Evolutionary conservation across 164 flowering plant genomes (phyloP), one percentile per base, ranked within the genome.

Genomic region (Buxus sempervirens): DNA sequence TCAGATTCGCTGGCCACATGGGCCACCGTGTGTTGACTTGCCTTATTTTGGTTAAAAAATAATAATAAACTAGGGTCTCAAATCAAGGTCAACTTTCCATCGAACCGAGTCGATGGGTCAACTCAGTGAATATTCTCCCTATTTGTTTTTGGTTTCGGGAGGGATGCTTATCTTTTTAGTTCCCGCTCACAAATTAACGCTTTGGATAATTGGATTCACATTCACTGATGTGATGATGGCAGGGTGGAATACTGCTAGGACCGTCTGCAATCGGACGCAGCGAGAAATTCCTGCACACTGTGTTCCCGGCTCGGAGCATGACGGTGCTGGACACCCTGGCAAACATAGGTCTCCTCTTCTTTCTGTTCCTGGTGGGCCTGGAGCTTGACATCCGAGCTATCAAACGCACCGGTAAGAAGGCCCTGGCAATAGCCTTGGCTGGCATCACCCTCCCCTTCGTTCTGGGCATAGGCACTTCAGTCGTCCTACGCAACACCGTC

Each of bases 161-260:
- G n/a, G n/a, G n/a, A n/a, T n/a, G n/a, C n/a, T n/a, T n/a, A n/a
- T n/a, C n/a, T n/a, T n/a, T n/a, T n/a, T n/a, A n/a, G n/a, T n/a
- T n/a, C n/a, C n/a, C n/a, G n/a, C n/a, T n/a, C n/a, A n/a, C n/a
- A n/a, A n/a, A n/a, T n/a, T n/a, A n/a, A n/a, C n/a, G n/a, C n/a
- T n/a, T n/a, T n/a, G n/a, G n/a, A n/a, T 32, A 32, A 32, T 3
- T 32, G 7, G 38, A 32, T 7, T 32, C 38, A 32, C 38, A 32
- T 32, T 32, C 38, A 32, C 38, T 32, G 5, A 32, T 32, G 38
- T 32, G 5, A 32, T 32, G 38, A 32, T 7, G 3, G 63, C 68
- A 77, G 79, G 79, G 79, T 4, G 80, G 80, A 41, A 74, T 77
- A 19, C 58, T 77, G 25, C 65, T 77, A 21, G 80, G 80, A 6